phyloP scores from a whole-genome alignment of 2,329 filamentous ascomycete species.

The Cladophialophora yegresii region DNA sequence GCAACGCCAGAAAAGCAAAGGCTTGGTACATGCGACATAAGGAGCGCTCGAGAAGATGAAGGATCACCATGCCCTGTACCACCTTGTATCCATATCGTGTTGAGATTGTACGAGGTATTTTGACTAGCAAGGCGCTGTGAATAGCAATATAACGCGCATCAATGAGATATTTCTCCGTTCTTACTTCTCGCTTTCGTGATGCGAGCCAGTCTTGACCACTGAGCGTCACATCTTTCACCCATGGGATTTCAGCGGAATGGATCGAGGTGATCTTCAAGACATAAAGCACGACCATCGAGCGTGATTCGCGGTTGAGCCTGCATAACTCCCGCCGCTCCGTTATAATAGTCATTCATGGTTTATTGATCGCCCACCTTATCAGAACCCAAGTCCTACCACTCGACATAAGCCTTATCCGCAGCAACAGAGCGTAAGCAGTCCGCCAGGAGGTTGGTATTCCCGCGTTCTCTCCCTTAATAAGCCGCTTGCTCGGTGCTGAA shows the following conservation, averaged over 20 bases:
- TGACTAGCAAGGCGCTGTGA: background rate
- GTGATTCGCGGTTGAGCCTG: background rate
- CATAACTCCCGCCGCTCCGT: background rate
- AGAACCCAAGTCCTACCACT: background rate
- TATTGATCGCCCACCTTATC: background rate
- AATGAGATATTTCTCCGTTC: background rate
- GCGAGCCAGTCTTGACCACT: background rate
- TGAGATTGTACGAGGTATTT: background rate
- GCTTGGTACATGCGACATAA: constrained; percentile 20
- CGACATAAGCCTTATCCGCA: background rate
- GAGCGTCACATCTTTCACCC: background rate
- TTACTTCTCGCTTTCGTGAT: background rate
- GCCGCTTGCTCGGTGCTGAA: background rate
- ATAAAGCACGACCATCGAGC: background rate
- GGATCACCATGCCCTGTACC: background rate
- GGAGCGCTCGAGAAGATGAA: background rate
- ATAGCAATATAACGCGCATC: background rate
- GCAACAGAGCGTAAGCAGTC: background rate
- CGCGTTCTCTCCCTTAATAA: background rate
- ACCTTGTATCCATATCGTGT: background rate
- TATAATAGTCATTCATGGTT: background rate
- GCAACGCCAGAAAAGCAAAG: constrained; percentile 19
- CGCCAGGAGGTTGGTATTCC: background rate
- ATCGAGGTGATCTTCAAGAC: background rate
- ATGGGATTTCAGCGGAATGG: background rate